Conservation (phyloP, 441 rosid genomes). For the Metrosideros polymorpha region DNA sequence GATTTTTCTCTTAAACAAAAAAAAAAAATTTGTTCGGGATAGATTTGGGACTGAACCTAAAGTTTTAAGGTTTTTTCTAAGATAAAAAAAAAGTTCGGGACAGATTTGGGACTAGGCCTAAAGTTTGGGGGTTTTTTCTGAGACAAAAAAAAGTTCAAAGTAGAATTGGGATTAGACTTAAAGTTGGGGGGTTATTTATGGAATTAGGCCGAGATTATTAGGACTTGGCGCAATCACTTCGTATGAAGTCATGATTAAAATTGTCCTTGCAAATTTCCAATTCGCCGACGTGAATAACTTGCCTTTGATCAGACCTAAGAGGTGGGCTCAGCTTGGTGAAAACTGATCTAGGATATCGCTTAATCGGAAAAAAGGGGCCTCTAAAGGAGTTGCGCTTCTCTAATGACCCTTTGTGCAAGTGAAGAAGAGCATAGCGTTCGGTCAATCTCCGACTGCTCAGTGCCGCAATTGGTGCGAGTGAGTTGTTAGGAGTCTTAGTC, state of each 20-base stretch:
- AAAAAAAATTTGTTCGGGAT: too few relatives aligned
- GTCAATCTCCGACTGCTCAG: not conserved
- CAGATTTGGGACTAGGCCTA: too few relatives aligned
- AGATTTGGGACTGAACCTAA: too few relatives aligned
- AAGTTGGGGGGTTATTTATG: too few relatives aligned
- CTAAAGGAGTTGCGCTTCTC: not conserved
- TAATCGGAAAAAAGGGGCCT: not conserved
- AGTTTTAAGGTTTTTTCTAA: too few relatives aligned
- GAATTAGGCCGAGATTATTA: too few relatives aligned
- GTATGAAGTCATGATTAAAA: not conserved
- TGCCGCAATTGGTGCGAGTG: rapidly evolving
- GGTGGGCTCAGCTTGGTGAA: not conserved
- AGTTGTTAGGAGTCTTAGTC: not conserved
- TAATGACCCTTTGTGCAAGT: not conserved
- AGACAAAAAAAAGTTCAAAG: too few relatives aligned
- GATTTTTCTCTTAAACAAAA: too few relatives aligned
- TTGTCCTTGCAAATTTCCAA: not conserved
- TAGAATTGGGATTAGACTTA: too few relatives aligned
- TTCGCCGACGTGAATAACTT: not conserved
- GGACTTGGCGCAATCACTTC: not conserved
- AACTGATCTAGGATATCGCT: not conserved
- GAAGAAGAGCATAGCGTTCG: not conserved
- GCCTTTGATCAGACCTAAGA: not conserved
- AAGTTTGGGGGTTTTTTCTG: too few relatives aligned
- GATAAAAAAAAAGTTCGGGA: too few relatives aligned